Evolutionary conservation across 73 alveolate species (phyloP), one percentile per base, ranked within the genome.

Genomic region (Paramecium caudatum): DNA sequence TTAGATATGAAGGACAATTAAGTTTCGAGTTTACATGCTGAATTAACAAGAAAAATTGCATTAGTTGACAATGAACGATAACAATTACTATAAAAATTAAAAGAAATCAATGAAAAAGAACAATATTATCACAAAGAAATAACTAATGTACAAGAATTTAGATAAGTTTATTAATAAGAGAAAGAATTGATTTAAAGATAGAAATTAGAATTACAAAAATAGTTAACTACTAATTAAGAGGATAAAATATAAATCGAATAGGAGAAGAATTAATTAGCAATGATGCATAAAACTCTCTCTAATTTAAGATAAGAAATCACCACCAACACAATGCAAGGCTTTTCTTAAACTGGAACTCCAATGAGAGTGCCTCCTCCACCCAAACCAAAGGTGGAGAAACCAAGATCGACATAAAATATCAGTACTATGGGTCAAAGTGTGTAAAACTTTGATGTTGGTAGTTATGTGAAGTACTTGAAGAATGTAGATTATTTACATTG

Each of bases 401-500:
- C 88, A 19, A 19, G 4, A 21, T 68, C 80, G 3, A 17, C 45
- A 23, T 23, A 55, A 23, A 16, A 55, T 10, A 33, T 65, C 8
- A 25, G 32, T 12, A 41, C 69, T 41, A 47, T 25, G 1, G 43
- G 19, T 8, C 4, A 30, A 39, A 16, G 47, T 15, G 21, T 43
- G 16, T 74, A 33, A 21, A 70, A 74, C 19, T 74, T 74, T 43
- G 88, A 74, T 74, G 88, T 74, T 36, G 39, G 65, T 0, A 39
- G 88, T 74, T 39, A 74, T 21, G 55, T 39, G 25, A 74, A 74
- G 7, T 37, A 41, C 17, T 74, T 74, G 47, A 74, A 74, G 46
- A 74, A 74, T 74, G 88, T 74, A 7, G 65, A 74, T 74, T 55
- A 55, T 55, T 55, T 55, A 19, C 80, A 55, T 55, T 27, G 80